Conservation (phyloP, 805 yeast species). For the Saccharomycopsis microspora region DNA sequence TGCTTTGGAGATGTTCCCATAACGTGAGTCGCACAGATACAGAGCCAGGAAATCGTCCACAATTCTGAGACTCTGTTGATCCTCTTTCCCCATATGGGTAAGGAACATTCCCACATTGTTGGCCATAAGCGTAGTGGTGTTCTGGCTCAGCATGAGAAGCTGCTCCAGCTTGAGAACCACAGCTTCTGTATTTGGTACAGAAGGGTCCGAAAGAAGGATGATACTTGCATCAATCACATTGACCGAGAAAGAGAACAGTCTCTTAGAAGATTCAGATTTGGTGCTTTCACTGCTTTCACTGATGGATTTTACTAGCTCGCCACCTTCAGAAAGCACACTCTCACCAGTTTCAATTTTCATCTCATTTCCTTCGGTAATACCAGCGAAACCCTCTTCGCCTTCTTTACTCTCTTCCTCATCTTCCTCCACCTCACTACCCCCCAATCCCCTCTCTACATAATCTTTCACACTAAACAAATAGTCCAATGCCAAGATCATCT, state of each 20-base stretch:
- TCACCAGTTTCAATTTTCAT: constrained; percentile 1
- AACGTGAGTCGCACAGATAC: constrained; percentile 59
- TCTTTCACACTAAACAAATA: constrained; percentile 66
- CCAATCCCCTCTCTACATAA: constrained; percentile 43
- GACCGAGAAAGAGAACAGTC: constrained; percentile 39
- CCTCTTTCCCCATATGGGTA: constrained; percentile 57
- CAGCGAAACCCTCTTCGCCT: constrained; percentile 19
- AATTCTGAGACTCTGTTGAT: constrained; percentile 54
- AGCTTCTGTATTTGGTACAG: constrained; percentile 63
- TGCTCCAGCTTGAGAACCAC: constrained; percentile 84
- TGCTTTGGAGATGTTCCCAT: constrained; percentile 36
- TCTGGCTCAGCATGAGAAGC: constrained; percentile 55
- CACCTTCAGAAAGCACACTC: constrained; percentile 2
- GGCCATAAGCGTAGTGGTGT: constrained; percentile 53
- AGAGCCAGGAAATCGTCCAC: constrained; percentile 84
- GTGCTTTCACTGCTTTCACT: too few relatives aligned
- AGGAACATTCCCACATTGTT: constrained; percentile 81
- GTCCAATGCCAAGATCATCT: constrained; percentile 73
- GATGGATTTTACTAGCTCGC: background rate
- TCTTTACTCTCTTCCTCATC: constrained; percentile 24
- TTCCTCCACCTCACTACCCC: constrained; percentile 10
- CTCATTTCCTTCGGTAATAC: constrained; percentile 21
- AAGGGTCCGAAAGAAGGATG: constrained; percentile 71
- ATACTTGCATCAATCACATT: constrained; percentile 71
- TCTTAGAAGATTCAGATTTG: background rate